Conservation (phyloP, 2,329 filamentous ascomycete genomes). For the Colletotrichum chlorophyti region DNA sequence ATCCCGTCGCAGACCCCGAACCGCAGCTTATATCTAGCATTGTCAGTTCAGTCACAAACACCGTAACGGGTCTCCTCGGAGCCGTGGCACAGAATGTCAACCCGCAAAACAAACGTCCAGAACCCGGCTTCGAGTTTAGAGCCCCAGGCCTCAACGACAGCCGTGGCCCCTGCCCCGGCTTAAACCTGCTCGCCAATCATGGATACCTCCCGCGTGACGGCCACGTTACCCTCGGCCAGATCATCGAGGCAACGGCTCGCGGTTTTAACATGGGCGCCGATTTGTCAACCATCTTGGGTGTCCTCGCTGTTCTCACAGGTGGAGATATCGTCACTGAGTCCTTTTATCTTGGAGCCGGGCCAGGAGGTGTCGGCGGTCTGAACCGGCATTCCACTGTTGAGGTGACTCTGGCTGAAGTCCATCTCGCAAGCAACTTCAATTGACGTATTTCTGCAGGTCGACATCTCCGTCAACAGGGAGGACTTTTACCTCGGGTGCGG, state of each 20-base stretch:
- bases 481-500: conserved; percentile 22
- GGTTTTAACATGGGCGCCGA: conserved; percentile 21
- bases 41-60: conserved; percentile 1
- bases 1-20: conserved; percentile 6
- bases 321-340: conserved; percentile 17
- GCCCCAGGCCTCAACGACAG: conserved; percentile 9
- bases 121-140: conserved; percentile 15
- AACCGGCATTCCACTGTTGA: conserved; percentile 23
- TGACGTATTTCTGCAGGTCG: not conserved
- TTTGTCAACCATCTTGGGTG: conserved; percentile 1
- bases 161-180: conserved; percentile 45
- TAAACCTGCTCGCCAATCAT: conserved; percentile 53
- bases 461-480: conserved; percentile 21
- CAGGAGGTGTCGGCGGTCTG: conserved; percentile 13
- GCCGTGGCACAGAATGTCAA: conserved; percentile 11
- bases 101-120: conserved; percentile 5
- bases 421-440: not conserved
- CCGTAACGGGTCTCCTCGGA: conserved; percentile 16
- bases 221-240: conserved; percentile 23
- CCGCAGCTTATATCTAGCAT: conserved; percentile 1
- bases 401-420: not conserved
- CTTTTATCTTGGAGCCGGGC: conserved; percentile 13
- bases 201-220: conserved; percentile 50
- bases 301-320: not conserved
- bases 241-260: conserved; percentile 16